Evolutionary conservation across 23 red algal species (phyloP), one percentile per base, ranked within the genome.

Genomic region (Agarophyton chilense): DNA sequence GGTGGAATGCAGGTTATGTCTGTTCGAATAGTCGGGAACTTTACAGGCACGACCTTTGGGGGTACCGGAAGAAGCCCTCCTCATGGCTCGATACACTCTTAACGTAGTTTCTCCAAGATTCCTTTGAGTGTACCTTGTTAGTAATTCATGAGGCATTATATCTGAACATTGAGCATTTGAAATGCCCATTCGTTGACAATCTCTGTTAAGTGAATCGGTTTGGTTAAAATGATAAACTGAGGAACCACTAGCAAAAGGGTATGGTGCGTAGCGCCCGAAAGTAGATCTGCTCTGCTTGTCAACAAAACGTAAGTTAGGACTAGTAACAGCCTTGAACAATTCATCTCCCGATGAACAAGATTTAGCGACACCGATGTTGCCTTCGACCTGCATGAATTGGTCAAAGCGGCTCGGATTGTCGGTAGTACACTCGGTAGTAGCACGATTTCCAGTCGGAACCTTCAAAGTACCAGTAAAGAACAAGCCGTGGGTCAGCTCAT

Each of bases 401-500:
- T 86, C 81, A 56, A 86, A 86, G 14, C 81, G 58, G 10, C 62
- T 41, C 21, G 81, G 81, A 3, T 21, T 22, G 10, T 57, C 21
- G 1, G 2, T 12, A 4, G 38, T 6, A 52, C 71, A 70, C 33
- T 43, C 24, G 18, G 81, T 22, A 8, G 18, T 81, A 19, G 53
- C 5, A 39, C 28, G 16, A 16, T 17, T 1, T 46, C 17, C 9
- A 17, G 35, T 32, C 12, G 41, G 21, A 18, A 79, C 43, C n/a
- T 60, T 77, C 53, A 94, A 54, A 11, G 54, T 79, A 24, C 91
- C 91, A 8, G 81, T 64, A 47, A 94, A 94, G 58, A 84, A 84
- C 67, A 94, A 78, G 18, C 91, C 91, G 25, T 81, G 81, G 4
- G 80, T 79, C 17, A 94, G 70, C 70, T 94, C 81, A 44, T 87